A percentile compares a stretch with the other conserved stretches of the same genome.
These are phyloP conservation scores for Candida chilensis DNA, from an alignment of 805 yeast genomes.

Conservation along the genomic window DNA sequence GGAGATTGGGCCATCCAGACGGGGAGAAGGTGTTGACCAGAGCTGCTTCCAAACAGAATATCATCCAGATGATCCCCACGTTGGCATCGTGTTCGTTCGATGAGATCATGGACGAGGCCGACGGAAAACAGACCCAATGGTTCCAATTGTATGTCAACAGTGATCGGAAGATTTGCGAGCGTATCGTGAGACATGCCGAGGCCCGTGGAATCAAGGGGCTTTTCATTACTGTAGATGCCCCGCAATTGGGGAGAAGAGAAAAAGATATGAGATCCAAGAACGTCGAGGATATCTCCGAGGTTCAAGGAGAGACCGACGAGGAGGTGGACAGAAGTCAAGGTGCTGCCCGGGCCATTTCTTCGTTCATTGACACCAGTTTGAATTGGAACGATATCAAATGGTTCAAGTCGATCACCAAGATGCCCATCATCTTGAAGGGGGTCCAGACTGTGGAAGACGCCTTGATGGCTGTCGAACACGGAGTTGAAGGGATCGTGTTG, in stretches of 20 bases:
- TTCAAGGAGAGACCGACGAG: conserved; percentile 38
- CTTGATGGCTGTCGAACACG: conserved; percentile 59
- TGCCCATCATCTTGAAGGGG: conserved; percentile 74
- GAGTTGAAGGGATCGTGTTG: conserved; percentile 69
- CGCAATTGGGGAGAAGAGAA: conserved; percentile 84
- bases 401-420: conserved; percentile 42
- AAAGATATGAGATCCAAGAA: conserved; percentile 71
- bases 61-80: conserved; percentile 89
- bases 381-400: conserved; percentile 58
- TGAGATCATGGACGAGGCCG: conserved; percentile 69
- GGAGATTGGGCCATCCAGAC: conserved; percentile 85
- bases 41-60: conserved; percentile 62
- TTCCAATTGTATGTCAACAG: conserved; percentile 78
- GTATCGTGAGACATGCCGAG: conserved; percentile 65
- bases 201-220: conserved; percentile 69
- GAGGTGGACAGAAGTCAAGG: conserved; percentile 66
- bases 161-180: conserved; percentile 56
- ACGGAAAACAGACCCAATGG: conserved; percentile 73
- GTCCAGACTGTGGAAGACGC: conserved; percentile 82
- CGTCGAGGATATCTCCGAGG: conserved; percentile 32
- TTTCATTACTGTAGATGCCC: conserved; percentile 90
- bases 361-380: conserved; percentile 68
- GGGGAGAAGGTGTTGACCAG: conserved; percentile 84
- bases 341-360: conserved; percentile 79
- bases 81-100: conserved; percentile 83